These are phyloP conservation scores for Pulveroboletus sp. DNA, from an alignment of 768 basidiomycete species.

Conservation along the genomic window DNA sequence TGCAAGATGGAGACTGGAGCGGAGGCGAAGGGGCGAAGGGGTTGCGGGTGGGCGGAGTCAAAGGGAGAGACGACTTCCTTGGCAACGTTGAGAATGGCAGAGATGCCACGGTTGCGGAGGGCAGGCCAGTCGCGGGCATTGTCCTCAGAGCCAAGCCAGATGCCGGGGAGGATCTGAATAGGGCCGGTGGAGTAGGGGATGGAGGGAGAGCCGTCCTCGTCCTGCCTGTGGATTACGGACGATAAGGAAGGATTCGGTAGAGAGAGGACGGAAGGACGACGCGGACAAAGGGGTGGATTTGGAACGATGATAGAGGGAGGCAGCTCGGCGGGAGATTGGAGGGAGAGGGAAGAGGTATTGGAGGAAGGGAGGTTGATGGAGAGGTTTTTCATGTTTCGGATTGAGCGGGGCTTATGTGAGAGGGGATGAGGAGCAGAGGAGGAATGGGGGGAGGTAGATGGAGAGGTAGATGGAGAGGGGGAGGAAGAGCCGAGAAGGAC, in stretches of 20 bases:
- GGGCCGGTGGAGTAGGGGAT: slow-evolving; percentile 79
- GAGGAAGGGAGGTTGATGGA: slow-evolving; percentile 64
- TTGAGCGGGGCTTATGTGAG: slow-evolving; percentile 39
- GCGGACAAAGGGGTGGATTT: slow-evolving; percentile 36
- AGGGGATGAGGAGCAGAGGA: slow-evolving; percentile 15
- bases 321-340: slow-evolving; percentile 33
- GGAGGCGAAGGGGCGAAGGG: slow-evolving; percentile 60
- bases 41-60: slow-evolving; percentile 43
- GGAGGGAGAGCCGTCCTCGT: slow-evolving; percentile 56
- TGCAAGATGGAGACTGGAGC: slow-evolving; percentile 55
- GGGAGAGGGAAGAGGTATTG: slow-evolving; percentile 52
- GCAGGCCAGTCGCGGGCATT: slow-evolving; percentile 79
- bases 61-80: slow-evolving; percentile 83
- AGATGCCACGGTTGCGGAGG: slow-evolving; percentile 68
- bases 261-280: slow-evolving; percentile 70
- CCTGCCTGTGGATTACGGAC: slow-evolving; percentile 56
- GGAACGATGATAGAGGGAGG: slow-evolving; percentile 31
- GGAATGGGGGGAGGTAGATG: background rate
- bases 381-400: slow-evolving; percentile 72
- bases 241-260: slow-evolving; percentile 51
- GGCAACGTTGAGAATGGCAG: slow-evolving; percentile 84
- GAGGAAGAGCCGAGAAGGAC: slow-evolving; percentile 18
- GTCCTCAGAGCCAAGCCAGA: slow-evolving; percentile 91
- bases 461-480: background rate
- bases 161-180: slow-evolving; percentile 74